phyloP scores from a whole-genome alignment of 2,329 filamentous ascomycete species.

The Penicillium sp. region DNA sequence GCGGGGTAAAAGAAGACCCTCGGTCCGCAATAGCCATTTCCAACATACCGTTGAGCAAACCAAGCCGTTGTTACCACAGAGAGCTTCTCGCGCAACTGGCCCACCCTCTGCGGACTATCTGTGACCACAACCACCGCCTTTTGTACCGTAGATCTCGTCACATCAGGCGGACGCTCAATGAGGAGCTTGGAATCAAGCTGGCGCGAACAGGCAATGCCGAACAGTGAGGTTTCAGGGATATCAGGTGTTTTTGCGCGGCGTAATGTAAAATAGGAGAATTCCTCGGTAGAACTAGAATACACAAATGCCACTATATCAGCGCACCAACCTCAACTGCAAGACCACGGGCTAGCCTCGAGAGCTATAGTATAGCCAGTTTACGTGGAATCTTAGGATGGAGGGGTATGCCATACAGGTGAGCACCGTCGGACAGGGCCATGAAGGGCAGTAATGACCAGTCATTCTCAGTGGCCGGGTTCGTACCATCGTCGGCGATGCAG shows the following conservation, averaged over 20 bases:
- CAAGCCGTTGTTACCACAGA: conserved; percentile 91
- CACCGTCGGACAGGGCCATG: conserved; percentile 95
- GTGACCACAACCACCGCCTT: conserved; percentile 97
- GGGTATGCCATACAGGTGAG: conserved; percentile 72
- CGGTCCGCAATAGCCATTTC: background rate
- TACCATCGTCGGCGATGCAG: conserved; percentile 82
- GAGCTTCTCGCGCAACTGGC: conserved; percentile 85
- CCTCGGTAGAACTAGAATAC: conserved; percentile 73
- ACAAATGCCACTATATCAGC: conserved; percentile 12
- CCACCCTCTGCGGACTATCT: conserved; percentile 87
- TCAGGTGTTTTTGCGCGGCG: conserved; percentile 57
- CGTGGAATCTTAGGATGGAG: background rate
- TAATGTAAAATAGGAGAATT: conserved; percentile 98
- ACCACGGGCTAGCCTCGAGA: conserved; percentile 3
- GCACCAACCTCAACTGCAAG: conserved; percentile 4
- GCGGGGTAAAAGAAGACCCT: background rate
- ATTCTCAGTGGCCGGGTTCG: conserved; percentile 79
- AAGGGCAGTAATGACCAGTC: conserved; percentile 93
- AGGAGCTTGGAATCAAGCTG: conserved; percentile 83
- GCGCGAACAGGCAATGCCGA: conserved; percentile 93
- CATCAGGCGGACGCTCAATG: conserved; percentile 78
- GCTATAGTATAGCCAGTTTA: background rate
- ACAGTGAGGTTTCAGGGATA: conserved; percentile 75
- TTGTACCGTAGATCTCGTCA: conserved; percentile 96
- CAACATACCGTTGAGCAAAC: conserved; percentile 79